phyloP scores from a whole-genome alignment of 1,284 basidiomycete genomes.

The Meira nashicola region DNA sequence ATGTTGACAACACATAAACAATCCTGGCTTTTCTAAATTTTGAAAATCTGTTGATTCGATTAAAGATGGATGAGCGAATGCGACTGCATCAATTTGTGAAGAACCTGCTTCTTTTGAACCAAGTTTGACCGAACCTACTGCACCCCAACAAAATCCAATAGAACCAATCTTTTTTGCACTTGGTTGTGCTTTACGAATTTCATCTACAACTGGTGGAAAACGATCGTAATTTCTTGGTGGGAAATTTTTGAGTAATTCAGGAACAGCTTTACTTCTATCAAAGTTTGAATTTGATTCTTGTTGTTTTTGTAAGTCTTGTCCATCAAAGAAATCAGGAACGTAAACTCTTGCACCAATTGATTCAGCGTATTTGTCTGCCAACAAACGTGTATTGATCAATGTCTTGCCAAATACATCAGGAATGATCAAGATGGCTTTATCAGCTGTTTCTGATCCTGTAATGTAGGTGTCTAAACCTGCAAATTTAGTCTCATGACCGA shows the following conservation, averaged over 20 bases:
- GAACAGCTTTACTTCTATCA: not conserved
- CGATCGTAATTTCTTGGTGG: not conserved
- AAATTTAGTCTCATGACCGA: slow-evolving; percentile 15
- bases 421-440: slow-evolving; percentile 17
- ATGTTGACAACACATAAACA: slow-evolving; percentile 19
- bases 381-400: slow-evolving; percentile 17
- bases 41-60: slow-evolving; percentile 20
- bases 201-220: slow-evolving; percentile 2
- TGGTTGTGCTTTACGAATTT: not conserved
- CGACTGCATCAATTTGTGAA: slow-evolving; percentile 21
- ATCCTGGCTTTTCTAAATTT: slow-evolving; percentile 14
- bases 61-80: slow-evolving; percentile 24
- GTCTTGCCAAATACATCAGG: slow-evolving; percentile 16
- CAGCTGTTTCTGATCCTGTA: slow-evolving; percentile 11
- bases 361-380: slow-evolving; percentile 24
- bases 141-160: slow-evolving; percentile 26
- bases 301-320: slow-evolving; percentile 9
- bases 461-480: slow-evolving; percentile 16
- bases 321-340: slow-evolving; percentile 17
- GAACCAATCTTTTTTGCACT: slow-evolving; percentile 13
- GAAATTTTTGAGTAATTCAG: not conserved
- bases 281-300: slow-evolving; percentile 3
- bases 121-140: slow-evolving; percentile 15
- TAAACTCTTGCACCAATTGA: slow-evolving; percentile 18
- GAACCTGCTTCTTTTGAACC: slow-evolving; percentile 6